Evolutionary conservation across 352 stramenopile species (phyloP), one percentile per base, ranked within the genome.

Genomic region (Phytophthora tentaculata): DNA sequence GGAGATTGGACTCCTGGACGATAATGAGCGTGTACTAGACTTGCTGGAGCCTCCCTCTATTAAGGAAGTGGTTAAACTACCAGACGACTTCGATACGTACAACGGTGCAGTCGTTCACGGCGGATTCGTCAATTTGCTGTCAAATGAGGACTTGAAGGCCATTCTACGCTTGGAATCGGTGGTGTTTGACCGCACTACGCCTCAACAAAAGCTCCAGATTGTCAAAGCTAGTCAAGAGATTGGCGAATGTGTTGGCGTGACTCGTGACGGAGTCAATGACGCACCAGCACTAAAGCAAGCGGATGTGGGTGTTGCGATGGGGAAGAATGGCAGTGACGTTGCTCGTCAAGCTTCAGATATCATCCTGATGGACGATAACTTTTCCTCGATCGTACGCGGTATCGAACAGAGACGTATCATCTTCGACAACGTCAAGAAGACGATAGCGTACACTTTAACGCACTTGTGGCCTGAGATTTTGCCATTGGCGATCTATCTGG

Each of bases 221-320:
- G 70, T 77, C 2, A 39, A 65, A 8, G 47, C 50, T 2, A 68
- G 55, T 3, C 65, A 77, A 20, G 54, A 71, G 24, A 17, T 77
- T 12, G 70, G 65, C 3, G 61, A 72, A 29, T 68, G 52, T 28
- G 84, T 97, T 10, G 93, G 88, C 16, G 72, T 87, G 50, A 87
- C 95, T n/a, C 97, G 97, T 29, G 78, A 89, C 35, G 82, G 82
- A 22, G 80, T 90, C 29, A 89, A 90, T 60, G 82, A 90, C n/a
- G 74, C 82, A 5, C 82, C 80, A 10, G 80, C 82, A 5, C 53
- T 90, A 17, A 89, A 89, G 61, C 72, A 89, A 37, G 96, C 95
- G 0, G 93, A 99, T 70, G 97, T 99, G 52, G 96, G 97, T 71
- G 90, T 99, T 52, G 96, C 97, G 2, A 99, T 99, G 97, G 97